These are phyloP conservation scores for Chenopodium berlandieri DNA, from an alignment of 148 eudicot species.

Conservation along the genomic window DNA sequence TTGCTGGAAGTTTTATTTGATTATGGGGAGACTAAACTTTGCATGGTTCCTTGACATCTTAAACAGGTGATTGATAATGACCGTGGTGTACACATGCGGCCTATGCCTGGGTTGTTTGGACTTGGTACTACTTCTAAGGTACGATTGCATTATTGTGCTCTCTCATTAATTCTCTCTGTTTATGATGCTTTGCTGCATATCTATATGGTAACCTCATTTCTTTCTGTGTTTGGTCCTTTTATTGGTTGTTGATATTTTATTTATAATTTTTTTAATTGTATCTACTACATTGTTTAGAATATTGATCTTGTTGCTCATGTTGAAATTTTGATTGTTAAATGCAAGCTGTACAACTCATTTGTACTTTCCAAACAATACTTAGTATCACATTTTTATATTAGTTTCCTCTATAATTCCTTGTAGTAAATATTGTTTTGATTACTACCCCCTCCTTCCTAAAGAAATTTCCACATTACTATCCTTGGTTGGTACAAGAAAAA, in stretches of 20 bases:
- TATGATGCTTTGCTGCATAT: neutral
- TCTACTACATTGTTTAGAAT: neutral
- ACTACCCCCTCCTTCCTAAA: neutral
- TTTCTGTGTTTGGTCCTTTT: neutral
- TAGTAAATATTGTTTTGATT: neutral
- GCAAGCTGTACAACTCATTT: neutral
- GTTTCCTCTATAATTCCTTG: neutral
- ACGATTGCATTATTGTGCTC: constrained; percentile 13
- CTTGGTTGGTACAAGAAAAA: neutral
- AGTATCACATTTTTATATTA: neutral
- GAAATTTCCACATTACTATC: neutral
- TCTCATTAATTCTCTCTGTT: neutral
- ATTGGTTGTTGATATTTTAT: neutral
- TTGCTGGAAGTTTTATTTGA: neutral
- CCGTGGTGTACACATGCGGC: constrained; percentile 92
- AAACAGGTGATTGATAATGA: constrained; percentile 84
- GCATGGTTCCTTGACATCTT: constrained; percentile 5
- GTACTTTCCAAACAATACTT: neutral
- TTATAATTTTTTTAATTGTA: neutral
- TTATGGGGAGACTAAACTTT: neutral
- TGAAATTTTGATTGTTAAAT: neutral
- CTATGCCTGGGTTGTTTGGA: constrained; percentile 98
- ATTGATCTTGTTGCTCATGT: neutral
- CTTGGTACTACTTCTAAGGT: constrained; percentile 67
- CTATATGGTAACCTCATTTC: neutral